Evolutionary conservation across 352 stramenopile genomes (phyloP), one percentile per base, ranked within the genome.

Genomic region (Phytophthora quininea): DNA sequence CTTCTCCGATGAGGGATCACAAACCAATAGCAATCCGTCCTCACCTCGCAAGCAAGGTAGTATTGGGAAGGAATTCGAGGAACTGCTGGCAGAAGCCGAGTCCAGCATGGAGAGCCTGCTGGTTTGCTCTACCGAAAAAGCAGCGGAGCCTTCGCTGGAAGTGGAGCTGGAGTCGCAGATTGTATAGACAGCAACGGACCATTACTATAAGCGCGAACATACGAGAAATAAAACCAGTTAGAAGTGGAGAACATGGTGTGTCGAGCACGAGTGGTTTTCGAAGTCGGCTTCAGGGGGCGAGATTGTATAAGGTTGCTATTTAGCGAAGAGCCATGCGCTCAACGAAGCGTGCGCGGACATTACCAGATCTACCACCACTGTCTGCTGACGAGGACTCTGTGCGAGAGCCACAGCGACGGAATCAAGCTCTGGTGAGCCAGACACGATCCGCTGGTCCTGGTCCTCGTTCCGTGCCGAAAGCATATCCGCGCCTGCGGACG

Each of bases 51-150:
- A 60, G 37, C 69, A 85, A 48, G 64, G 35, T 15, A 89, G 69
- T 55, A 89, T 91, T 19, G 69, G 72, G 8, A 83, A 86, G 48
- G 83, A 93, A 58, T 91, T 93, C 52, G 85, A 91, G 73, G 62
- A 76, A 57, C 58, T 93, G 49, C 69, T 93, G 14, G 78, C 77
- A 5, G 85, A 93, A 66, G 85, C 85, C 32, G 81, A 91, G 67
- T 89, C 83, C 19, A 90, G 78, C 29, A 91, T 93, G 63, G 84
- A 85, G 58, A 83, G 77, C 38, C 63, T 84, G 38, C 60, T 84
- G 31, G 54, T 80, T 57, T 64, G 63, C 8, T 57, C 68, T 47
- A 40, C 46, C n/a, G 62, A 73, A 1, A 24, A 49, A n/a, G 27
- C 58, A 10, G 30, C 30, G 47, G 29, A 14, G 24, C 30, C 52